These are phyloP conservation scores for Coemansia guatemalensis DNA, from an alignment of 192 early-diverging fungal genomes.

Conservation along the genomic window DNA sequence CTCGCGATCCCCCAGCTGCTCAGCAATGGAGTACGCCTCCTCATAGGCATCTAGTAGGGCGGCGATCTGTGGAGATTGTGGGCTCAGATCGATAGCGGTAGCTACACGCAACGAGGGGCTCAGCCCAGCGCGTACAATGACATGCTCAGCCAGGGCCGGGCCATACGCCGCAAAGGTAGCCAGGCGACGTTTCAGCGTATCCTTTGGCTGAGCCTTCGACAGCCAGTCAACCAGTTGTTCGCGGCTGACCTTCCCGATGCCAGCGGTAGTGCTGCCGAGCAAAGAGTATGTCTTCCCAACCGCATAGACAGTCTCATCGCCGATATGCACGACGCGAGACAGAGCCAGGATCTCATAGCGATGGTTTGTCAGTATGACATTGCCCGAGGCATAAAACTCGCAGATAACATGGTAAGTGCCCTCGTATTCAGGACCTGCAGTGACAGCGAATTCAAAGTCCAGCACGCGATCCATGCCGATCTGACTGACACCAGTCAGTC, in stretches of 20 bases:
- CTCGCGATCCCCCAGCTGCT: constrained; percentile 50
- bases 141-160: constrained; percentile 84
- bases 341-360: constrained; percentile 82
- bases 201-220: constrained; percentile 59
- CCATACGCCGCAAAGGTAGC: constrained; percentile 69
- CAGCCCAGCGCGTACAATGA: constrained; percentile 64
- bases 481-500: constrained; percentile 77
- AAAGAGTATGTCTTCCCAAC: constrained; percentile 77
- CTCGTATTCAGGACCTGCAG: constrained; percentile 32
- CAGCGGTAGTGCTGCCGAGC: constrained; percentile 13
- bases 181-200: constrained; percentile 66
- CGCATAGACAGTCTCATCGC: constrained; percentile 71
- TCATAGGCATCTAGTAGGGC: constrained; percentile 64
- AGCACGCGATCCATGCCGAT: constrained; percentile 89
- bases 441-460: constrained; percentile 86
- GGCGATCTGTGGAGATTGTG: constrained; percentile 59
- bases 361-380: constrained; percentile 92
- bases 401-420: constrained; percentile 71
- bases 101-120: constrained; percentile 62
- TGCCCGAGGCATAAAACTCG: constrained; percentile 85
- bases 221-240: constrained; percentile 58
- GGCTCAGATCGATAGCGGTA: constrained; percentile 57
- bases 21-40: constrained; percentile 72
- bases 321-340: constrained; percentile 83
- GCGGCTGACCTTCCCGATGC: constrained; percentile 59